These are phyloP conservation scores for Fraxinus xanthoxyloides DNA, from an alignment of 305 asterid genomes.

Conservation along the genomic window DNA sequence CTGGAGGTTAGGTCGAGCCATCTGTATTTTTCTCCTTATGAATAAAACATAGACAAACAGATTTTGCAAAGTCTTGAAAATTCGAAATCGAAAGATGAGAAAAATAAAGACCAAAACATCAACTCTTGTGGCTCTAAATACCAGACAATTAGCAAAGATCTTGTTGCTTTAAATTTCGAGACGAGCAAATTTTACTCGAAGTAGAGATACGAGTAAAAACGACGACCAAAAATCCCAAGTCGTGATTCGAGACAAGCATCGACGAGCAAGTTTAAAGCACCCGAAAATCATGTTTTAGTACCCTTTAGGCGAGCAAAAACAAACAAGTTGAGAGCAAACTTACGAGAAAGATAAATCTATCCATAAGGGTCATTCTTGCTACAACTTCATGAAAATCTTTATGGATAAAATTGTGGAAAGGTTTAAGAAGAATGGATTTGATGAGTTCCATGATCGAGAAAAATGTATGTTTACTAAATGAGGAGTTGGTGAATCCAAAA, in stretches of 20 bases:
- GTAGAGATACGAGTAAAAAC: not conserved
- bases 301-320: not conserved
- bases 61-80: not conserved
- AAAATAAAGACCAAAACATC: not conserved
- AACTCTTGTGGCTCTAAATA: not conserved
- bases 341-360: conserved; percentile 53
- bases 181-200: not conserved
- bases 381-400: conserved; percentile 42
- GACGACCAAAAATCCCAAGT: not conserved
- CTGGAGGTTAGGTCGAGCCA: not conserved
- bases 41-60: not conserved
- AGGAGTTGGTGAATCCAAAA: not conserved
- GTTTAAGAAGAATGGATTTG: conserved; percentile 27
- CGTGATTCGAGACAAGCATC: not conserved
- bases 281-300: not conserved
- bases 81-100: not conserved
- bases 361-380: conserved; percentile 37
- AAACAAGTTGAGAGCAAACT: not conserved
- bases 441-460: conserved; percentile 22
- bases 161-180: not conserved
- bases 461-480: not conserved
- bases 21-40: not conserved
- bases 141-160: not conserved
- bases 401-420: conserved; percentile 35
- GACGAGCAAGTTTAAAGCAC: not conserved